Percentiles rank a stretch among this genome's conserved stretches.
Conservation (phyloP, 176 grass and related monocot species). For the Chrysopogon serrulatus region DNA sequence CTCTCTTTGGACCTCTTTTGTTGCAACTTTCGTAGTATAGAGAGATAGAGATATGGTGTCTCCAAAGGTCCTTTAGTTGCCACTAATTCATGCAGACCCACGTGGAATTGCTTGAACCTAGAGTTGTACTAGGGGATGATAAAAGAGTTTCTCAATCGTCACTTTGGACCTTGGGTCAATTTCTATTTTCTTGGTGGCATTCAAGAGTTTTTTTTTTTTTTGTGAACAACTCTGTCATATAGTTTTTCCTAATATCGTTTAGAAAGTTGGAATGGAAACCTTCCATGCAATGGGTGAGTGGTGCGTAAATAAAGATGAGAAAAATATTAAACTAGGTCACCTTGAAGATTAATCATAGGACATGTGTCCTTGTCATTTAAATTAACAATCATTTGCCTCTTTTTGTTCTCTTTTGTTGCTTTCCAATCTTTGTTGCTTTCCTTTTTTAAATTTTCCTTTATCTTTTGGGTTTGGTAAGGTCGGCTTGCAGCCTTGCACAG, state of each 20-base stretch:
- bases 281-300: not conserved
- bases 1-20: no score
- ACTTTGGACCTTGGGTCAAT: not conserved
- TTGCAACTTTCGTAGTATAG: no score
- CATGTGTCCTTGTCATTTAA: not conserved
- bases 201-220: not conserved
- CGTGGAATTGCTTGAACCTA: not conserved
- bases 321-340: not conserved
- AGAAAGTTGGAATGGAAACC: no score
- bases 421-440: not conserved
- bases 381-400: not conserved
- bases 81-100: conserved; percentile 24
- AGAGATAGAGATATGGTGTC: conserved; percentile 10
- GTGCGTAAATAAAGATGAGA: not conserved
- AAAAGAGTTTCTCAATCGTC: not conserved
- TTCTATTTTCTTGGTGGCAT: not conserved
- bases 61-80: conserved; percentile 20
- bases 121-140: not conserved
- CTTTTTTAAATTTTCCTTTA: not conserved
- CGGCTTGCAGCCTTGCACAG: not conserved
- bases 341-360: conserved; percentile 1
- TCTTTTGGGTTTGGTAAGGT: not conserved
- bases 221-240: not conserved
- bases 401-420: conserved; percentile 29
- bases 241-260: no score